Evolutionary conservation across 352 stramenopile genomes (phyloP).

Genomic region (Phytophthora crassamura): DNA sequence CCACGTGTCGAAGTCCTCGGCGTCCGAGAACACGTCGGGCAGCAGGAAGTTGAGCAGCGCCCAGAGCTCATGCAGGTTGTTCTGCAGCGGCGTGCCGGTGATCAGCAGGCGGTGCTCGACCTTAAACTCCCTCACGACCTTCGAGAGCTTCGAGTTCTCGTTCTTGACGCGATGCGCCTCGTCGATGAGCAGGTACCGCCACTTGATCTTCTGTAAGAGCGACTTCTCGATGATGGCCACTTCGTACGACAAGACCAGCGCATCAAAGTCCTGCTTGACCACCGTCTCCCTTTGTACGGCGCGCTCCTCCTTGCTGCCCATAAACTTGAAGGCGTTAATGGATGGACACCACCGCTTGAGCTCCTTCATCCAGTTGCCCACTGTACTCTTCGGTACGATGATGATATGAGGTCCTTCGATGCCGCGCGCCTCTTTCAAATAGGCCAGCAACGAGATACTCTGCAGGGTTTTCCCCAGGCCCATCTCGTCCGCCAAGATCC

Average conservation of each 20-base stretch:
- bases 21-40: slow-evolving; percentile 92
- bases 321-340: slow-evolving; percentile 96
- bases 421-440: slow-evolving; percentile 93
- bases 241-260: slow-evolving; percentile 93
- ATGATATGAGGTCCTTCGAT: slow-evolving; percentile 98
- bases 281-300: slow-evolving; percentile 92
- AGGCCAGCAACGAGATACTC: slow-evolving; percentile 97
- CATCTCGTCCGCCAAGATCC: slow-evolving; percentile 89
- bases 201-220: slow-evolving; percentile 93
- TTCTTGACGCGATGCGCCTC: slow-evolving; percentile 99
- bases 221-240: slow-evolving; percentile 96
- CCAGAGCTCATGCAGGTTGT: slow-evolving; percentile 99
- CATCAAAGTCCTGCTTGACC: slow-evolving; percentile 90
- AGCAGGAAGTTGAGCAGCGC: slow-evolving; percentile 99
- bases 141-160: slow-evolving; percentile 91
- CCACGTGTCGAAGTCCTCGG: slow-evolving; percentile 99
- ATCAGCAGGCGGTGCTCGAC: slow-evolving; percentile 96
- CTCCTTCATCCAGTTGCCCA: slow-evolving; percentile 99
- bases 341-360: slow-evolving; percentile 96
- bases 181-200: slow-evolving; percentile 98
- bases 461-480: slow-evolving; percentile 97
- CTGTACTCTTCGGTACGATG: slow-evolving; percentile 97
- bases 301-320: slow-evolving; percentile 95
- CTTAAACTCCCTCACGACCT: slow-evolving; percentile 89
- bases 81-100: slow-evolving; percentile 99